Evolutionary conservation across 192 early-diverging fungal genomes (phyloP).

Genomic region (Bifiguratus adelaidae): DNA sequence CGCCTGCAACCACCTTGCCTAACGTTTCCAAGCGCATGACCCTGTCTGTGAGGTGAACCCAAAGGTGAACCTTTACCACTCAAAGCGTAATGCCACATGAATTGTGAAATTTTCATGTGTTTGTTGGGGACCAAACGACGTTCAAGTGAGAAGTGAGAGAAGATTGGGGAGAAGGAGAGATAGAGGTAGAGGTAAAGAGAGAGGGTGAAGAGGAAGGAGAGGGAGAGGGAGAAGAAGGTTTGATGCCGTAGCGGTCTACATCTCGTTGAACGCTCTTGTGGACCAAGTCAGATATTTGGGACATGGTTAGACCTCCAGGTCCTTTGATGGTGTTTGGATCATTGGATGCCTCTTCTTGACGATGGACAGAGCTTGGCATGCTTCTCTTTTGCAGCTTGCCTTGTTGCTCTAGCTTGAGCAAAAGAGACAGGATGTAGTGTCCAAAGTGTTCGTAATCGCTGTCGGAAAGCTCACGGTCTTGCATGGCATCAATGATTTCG

Average conservation of each 20-base stretch:
- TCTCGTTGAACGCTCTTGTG: conserved; percentile 15
- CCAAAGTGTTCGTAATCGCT: not conserved
- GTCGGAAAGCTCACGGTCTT: not conserved
- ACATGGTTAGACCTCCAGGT: conserved; percentile 27
- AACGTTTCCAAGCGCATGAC: no score
- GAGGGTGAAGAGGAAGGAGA: no score
- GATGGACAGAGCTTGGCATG: not conserved
- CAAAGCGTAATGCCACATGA: no score
- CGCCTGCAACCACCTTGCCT: conserved; percentile 10
- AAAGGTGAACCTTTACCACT: no score
- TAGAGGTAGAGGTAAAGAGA: no score
- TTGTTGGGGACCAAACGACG: no score
- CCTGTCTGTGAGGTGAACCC: no score
- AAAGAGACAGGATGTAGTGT: not conserved
- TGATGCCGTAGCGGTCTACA: not conserved
- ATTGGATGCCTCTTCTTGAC: not conserved
- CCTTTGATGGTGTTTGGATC: conserved; percentile 35
- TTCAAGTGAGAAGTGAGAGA: no score
- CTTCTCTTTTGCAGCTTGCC: not conserved
- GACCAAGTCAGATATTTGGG: conserved; percentile 19
- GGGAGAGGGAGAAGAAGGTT: no score
- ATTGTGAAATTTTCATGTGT: no score
- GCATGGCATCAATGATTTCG: not conserved
- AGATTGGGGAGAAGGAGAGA: no score
- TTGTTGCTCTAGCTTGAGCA: not conserved